Conservation (phyloP, 768 basidiomycete genomes). For the Suillus tomentosus region DNA sequence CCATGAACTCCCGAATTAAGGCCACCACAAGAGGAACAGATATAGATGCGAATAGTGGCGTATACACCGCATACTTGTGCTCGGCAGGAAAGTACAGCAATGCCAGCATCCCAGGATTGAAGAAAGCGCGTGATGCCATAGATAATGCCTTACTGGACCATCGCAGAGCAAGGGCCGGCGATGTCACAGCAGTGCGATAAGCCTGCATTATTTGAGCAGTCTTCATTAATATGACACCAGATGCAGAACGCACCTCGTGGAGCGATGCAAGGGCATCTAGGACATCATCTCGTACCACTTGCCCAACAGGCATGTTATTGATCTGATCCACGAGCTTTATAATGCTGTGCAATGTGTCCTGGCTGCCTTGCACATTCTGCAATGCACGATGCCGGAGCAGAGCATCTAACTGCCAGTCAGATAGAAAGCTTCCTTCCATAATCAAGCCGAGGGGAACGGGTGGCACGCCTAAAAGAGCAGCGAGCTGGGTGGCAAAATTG, state of each 20-base stretch:
- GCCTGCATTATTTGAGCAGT: constrained; percentile 21
- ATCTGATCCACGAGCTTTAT: constrained; percentile 83
- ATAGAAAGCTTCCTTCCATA: constrained; percentile 37
- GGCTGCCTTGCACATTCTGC: constrained; percentile 67
- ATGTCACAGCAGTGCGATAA: constrained; percentile 21
- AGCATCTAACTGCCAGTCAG: constrained; percentile 82
- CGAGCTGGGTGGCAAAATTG: constrained; percentile 71
- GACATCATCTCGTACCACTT: constrained; percentile 74
- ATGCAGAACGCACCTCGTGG: constrained; percentile 55
- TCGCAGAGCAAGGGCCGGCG: constrained; percentile 43
- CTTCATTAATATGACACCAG: constrained; percentile 6
- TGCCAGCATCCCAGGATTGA: constrained; percentile 95
- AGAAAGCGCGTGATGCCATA: constrained; percentile 85
- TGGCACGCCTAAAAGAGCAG: constrained; percentile 81
- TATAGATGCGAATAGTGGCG: constrained; percentile 91
- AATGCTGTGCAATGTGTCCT: constrained; percentile 81
- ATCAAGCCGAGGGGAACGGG: constrained; percentile 51
- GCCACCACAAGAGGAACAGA: constrained; percentile 81
- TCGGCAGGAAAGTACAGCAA: constrained; percentile 97
- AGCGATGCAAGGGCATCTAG: constrained; percentile 69
- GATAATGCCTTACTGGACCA: constrained; percentile 65
- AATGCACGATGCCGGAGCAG: constrained; percentile 68
- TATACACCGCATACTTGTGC: constrained; percentile 96
- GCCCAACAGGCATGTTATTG: constrained; percentile 88
- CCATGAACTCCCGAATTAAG: constrained; percentile 67